Evolutionary conservation across 805 yeast species (phyloP), one percentile per base, ranked within the genome.

Genomic region (Starmerella davenportii): DNA sequence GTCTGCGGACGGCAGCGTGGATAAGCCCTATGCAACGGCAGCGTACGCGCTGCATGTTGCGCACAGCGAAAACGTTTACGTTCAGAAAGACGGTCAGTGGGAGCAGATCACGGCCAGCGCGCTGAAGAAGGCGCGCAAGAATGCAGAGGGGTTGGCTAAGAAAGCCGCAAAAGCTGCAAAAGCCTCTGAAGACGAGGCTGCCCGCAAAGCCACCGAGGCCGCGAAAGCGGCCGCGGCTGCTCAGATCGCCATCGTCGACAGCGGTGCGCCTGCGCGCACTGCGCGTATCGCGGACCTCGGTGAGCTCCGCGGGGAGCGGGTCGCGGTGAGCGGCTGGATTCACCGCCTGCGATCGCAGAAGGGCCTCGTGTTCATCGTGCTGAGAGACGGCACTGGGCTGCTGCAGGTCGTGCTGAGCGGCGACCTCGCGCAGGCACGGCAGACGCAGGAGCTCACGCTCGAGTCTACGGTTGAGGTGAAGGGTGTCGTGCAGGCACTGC

Each of bases 331-430:
- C 47, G 99, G 98, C 45, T 90, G 99, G 99, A 69, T 90, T 44
- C 99, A 90, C 61, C 77, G 98, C 58, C 67, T 92, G 51, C 76
- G 99, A 60, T 51, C 73, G 33, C 96, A 90, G 61, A 90, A 92
- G 65, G 94, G 93, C 34, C 70, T 82, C 35, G 90, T 79, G 15
- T 90, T 90, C 58, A 57, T 92, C 42, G 90, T 92, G 31, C 65
- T 90, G 54, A 77, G 99, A 66, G 99, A 90, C 58, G 99, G 99
- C 51, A 66, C 87, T 29, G 96, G 96, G 2, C 84, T 55, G 59
- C 57, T 90, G 45, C 99, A 90, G 64, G 68, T 81, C 54, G 87
- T 90, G 30, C 65, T 90, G 40, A 61, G 77, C 34, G 98, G 96
- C 38, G 93, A 85, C 57, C 68, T 92, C 48, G 95, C 96, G 44